phyloP scores from a whole-genome alignment of 2,329 filamentous ascomycete genomes.

The Colletotrichum noveboracense region DNA sequence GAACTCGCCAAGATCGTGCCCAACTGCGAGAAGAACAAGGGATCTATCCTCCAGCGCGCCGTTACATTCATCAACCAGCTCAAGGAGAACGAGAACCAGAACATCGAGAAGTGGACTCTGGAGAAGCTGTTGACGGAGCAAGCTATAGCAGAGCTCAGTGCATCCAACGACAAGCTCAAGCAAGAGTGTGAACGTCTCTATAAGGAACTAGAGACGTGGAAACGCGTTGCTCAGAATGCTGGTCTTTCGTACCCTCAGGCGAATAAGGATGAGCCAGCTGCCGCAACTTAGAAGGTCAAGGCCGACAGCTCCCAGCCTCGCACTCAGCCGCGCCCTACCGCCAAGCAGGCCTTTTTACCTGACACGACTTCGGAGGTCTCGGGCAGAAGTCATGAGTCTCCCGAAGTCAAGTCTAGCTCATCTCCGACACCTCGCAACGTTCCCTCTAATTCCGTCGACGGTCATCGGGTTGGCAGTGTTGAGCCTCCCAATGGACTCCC shows the following conservation, averaged over 20 bases:
- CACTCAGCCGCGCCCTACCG: not conserved
- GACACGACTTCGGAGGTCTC: not conserved
- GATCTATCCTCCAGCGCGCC: conserved; percentile 90
- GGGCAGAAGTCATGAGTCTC: not conserved
- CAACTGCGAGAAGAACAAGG: conserved; percentile 98
- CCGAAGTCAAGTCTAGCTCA: not conserved
- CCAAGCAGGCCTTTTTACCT: not conserved
- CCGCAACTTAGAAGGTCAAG: conserved; percentile 19
- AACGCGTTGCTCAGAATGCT: conserved; percentile 68
- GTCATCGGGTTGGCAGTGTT: not conserved
- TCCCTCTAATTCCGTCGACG: not conserved
- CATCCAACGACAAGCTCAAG: conserved; percentile 87
- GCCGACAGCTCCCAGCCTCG: not conserved
- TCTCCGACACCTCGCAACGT: not conserved
- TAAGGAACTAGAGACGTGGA: conserved; percentile 80
- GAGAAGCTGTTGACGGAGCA: conserved; percentile 91
- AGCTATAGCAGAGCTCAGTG: conserved; percentile 85
- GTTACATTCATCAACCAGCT: conserved; percentile 94
- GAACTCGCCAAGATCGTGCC: conserved; percentile 97
- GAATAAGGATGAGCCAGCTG: conserved; percentile 22
- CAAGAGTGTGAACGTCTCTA: conserved; percentile 79
- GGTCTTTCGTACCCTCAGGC: conserved; percentile 52
- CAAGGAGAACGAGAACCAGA: conserved; percentile 91
- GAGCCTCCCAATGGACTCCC: not conserved
- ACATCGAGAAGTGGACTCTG: conserved; percentile 92